These are phyloP conservation scores for Areca catechu DNA, from an alignment of 176 grass and related monocot species.

Conservation along the genomic window DNA sequence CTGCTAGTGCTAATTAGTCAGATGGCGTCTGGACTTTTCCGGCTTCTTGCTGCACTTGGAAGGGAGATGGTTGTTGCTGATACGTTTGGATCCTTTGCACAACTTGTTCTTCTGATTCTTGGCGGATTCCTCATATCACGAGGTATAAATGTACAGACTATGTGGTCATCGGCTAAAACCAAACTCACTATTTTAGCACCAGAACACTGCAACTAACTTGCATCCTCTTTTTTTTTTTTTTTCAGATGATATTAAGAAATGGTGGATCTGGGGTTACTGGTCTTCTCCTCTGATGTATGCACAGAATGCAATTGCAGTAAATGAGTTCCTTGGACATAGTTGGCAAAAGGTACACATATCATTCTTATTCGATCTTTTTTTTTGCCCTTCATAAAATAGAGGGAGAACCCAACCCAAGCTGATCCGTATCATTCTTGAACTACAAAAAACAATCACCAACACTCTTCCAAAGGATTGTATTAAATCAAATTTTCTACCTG, in stretches of 20 bases:
- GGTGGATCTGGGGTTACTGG: slow-evolving; percentile 99
- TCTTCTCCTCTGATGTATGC: slow-evolving; percentile 89
- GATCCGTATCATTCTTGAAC: too few species aligned
- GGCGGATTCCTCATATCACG: slow-evolving; percentile 87
- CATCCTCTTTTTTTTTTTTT: slow-evolving; percentile 6
- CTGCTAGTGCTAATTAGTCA: slow-evolving; percentile 87
- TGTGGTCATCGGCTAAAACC: too few species aligned
- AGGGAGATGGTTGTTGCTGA: slow-evolving; percentile 97
- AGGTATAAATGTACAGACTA: slow-evolving; percentile 28
- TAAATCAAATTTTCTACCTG: neutral
- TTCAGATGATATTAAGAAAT: slow-evolving; percentile 86
- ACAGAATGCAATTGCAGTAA: slow-evolving; percentile 77
- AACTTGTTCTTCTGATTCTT: slow-evolving; percentile 88
- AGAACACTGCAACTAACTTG: slow-evolving; percentile 8
- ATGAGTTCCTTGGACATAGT: slow-evolving; percentile 86
- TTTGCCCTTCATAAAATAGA: too few species aligned
- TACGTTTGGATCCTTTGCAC: slow-evolving; percentile 86
- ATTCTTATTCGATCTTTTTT: too few species aligned
- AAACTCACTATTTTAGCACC: too few species aligned
- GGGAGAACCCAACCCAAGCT: too few species aligned
- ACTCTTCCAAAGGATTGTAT: too few species aligned
- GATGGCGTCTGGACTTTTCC: slow-evolving; percentile 85
- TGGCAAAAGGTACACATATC: slow-evolving; percentile 45
- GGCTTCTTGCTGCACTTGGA: slow-evolving; percentile 78
- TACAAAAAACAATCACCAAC: too few species aligned